Percentiles rank a stretch among this genome's conserved stretches.
Conservation (phyloP, 2,329 filamentous ascomycete genomes). For the Thelonectria olida region DNA sequence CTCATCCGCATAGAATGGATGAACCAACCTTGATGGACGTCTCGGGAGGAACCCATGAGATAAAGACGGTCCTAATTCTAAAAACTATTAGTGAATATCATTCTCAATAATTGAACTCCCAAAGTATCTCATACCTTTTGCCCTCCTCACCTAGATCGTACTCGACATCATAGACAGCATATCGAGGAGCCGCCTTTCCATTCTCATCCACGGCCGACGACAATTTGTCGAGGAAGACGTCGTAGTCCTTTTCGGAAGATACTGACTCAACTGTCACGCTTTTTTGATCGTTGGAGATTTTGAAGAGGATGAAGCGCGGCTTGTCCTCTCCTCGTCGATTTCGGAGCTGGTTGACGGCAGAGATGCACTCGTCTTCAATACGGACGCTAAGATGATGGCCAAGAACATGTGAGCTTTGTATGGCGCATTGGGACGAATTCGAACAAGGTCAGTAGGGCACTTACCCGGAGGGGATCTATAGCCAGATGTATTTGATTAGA, state of each 20-base stretch:
- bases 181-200: constrained; percentile 24
- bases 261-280: constrained; percentile 25
- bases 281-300: constrained; percentile 25
- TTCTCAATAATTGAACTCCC: not conserved
- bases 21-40: constrained; percentile 26
- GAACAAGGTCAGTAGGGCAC: not conserved
- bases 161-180: constrained; percentile 31
- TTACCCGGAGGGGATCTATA: not conserved
- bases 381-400: constrained; percentile 14
- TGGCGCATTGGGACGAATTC: not conserved
- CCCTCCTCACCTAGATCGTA: constrained; percentile 31
- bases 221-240: constrained; percentile 27
- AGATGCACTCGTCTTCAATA: constrained; percentile 26
- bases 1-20: too few species aligned
- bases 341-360: constrained; percentile 17
- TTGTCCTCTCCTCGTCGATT: constrained; percentile 17
- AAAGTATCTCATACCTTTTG: constrained; percentile 15
- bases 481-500: too few species aligned
- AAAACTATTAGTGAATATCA: not conserved
- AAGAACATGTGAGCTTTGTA: not conserved
- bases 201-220: constrained; percentile 9
- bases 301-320: constrained; percentile 29
- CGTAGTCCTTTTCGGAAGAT: constrained; percentile 19
- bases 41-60: constrained; percentile 30
- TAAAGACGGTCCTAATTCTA: constrained; percentile 29